A percentile compares a stretch with the other conserved stretches of the same genome.
Evolutionary conservation across 106 monocot species (phyloP).

Genomic region (Platanthera zijinensis): DNA sequence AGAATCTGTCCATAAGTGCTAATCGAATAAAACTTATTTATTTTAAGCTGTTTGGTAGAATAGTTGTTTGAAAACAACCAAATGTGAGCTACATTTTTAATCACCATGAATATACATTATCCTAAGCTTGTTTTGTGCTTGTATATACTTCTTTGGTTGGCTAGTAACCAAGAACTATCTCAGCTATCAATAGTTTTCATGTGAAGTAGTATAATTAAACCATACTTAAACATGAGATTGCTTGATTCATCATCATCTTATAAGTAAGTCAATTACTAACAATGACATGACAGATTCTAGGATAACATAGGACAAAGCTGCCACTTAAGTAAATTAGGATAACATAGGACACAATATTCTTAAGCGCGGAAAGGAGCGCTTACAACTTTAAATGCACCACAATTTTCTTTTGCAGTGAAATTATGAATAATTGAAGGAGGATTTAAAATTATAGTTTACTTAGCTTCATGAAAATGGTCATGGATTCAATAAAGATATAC

Average conservation of each 20-base stretch:
- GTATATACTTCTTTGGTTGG: no score
- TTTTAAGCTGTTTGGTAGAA: no score
- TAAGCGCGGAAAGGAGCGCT: not conserved
- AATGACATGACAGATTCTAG: not conserved
- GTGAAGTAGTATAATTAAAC: not conserved
- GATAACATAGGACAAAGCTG: no score
- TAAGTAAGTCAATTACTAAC: not conserved
- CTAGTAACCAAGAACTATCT: not conserved
- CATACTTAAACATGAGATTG: not conserved
- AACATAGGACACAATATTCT: not conserved
- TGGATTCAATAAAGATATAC: constrained; percentile 17
- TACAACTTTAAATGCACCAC: not conserved
- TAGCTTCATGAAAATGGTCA: not conserved
- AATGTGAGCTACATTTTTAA: no score
- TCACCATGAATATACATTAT: no score
- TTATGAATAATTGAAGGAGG: not conserved
- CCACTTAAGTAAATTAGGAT: not conserved
- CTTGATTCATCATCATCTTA: not conserved
- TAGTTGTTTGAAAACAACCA: no score
- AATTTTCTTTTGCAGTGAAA: not conserved
- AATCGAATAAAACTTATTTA: no score
- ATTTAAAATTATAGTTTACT: not conserved
- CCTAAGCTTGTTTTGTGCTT: no score
- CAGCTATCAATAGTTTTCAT: not conserved
- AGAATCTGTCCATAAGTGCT: no score